These are phyloP conservation scores for Dissophora ornata DNA, from an alignment of 192 early-diverging fungal genomes.

Conservation along the genomic window DNA sequence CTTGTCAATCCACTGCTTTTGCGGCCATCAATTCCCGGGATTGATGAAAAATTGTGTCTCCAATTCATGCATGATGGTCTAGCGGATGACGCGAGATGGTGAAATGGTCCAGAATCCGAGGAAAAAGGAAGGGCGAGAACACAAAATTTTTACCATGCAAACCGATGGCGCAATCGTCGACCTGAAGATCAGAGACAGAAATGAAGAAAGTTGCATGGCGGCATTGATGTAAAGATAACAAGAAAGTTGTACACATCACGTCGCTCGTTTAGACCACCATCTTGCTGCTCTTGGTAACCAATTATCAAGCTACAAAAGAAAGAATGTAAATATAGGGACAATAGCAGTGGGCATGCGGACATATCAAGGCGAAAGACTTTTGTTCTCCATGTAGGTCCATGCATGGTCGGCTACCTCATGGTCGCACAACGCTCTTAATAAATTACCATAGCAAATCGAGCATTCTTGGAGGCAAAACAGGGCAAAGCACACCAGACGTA, in stretches of 20 bases:
- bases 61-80: not conserved
- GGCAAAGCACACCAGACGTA: not conserved
- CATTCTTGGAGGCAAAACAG: not conserved
- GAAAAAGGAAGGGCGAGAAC: not conserved
- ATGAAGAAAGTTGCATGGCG: not conserved
- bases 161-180: conserved; percentile 12
- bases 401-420: too few relatives aligned
- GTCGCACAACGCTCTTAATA: too few relatives aligned
- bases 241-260: not conserved
- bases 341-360: too few relatives aligned
- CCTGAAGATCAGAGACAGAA: not conserved
- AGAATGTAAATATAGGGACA: not conserved
- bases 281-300: not conserved
- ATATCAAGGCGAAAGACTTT: too few relatives aligned
- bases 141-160: not conserved
- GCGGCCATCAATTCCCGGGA: too few relatives aligned
- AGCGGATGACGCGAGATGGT: conserved; percentile 49
- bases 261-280: conserved; percentile 17
- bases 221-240: conserved; percentile 1
- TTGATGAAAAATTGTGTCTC: too few relatives aligned
- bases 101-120: conserved; percentile 15
- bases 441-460: not conserved
- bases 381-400: too few relatives aligned
- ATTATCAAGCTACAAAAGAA: too few relatives aligned
- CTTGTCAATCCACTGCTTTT: too few relatives aligned